Conservation (phyloP, 768 basidiomycete genomes). For the Amanita thiersii region DNA sequence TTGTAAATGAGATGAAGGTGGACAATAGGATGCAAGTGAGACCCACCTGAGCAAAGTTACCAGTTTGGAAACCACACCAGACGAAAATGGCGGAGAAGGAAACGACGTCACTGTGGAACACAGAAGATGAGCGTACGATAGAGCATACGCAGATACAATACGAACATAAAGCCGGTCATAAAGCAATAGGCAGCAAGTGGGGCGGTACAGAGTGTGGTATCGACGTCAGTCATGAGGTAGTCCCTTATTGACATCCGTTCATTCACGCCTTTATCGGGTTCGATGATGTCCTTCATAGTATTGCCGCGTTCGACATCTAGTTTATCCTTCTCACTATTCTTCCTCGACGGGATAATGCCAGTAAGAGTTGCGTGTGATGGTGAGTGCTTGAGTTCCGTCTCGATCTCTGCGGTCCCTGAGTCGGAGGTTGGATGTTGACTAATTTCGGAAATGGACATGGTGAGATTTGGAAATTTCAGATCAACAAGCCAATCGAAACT, state of each 20-base stretch:
- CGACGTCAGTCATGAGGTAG: conserved; percentile 39
- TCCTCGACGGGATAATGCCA: no score
- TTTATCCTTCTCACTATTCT: no score
- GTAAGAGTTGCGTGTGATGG: no score
- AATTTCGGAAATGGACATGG: no score
- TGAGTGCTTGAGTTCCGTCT: no score
- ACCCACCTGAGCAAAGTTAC: conserved; percentile 61
- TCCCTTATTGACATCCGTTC: conserved; percentile 22
- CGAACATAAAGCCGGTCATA: conserved; percentile 76
- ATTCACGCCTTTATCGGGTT: not conserved
- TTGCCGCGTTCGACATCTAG: not conserved
- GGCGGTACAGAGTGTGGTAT: conserved; percentile 38
- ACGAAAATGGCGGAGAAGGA: conserved; percentile 75
- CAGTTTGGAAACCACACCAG: conserved; percentile 85
- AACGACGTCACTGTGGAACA: conserved; percentile 48
- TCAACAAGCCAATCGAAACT: no score
- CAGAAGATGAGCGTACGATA: not conserved
- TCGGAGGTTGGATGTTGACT: no score
- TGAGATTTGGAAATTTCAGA: no score
- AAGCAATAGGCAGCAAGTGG: conserved; percentile 63
- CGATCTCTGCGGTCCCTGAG: no score
- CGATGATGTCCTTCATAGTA: no score
- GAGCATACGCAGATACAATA: conserved; percentile 8
- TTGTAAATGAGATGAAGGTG: not conserved
- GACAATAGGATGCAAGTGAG: not conserved